These are phyloP conservation scores for Lepidium campestre DNA, from an alignment of 441 rosid genomes.

Conservation along the genomic window DNA sequence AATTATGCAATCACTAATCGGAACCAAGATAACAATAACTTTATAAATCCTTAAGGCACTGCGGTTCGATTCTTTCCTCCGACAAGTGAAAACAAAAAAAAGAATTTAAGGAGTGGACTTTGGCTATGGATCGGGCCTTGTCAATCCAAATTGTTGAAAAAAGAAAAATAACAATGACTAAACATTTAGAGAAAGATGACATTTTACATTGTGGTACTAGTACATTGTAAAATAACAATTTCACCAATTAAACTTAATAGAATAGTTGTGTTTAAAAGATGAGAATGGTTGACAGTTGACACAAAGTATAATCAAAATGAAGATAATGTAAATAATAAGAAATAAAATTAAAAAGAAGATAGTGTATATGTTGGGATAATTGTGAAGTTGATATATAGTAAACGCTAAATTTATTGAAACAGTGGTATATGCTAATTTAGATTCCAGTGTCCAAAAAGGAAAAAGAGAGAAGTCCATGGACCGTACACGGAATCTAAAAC, in stretches of 20 bases:
- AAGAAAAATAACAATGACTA: too few species aligned
- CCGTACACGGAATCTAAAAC: slow-evolving; percentile 8
- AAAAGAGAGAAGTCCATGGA: background rate
- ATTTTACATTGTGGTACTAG: background rate
- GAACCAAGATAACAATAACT: too few species aligned
- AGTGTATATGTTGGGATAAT: background rate
- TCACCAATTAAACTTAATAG: background rate
- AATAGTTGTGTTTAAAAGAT: background rate
- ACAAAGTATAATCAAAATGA: too few species aligned
- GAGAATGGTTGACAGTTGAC: background rate
- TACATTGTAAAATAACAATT: background rate
- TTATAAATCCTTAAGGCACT: too few species aligned
- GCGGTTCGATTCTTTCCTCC: too few species aligned
- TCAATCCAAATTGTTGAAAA: too few species aligned
- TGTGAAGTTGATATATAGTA: background rate
- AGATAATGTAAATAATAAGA: background rate
- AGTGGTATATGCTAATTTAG: slow-evolving; percentile 3
- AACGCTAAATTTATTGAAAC: background rate
- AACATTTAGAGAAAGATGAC: background rate
- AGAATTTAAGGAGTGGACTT: too few species aligned
- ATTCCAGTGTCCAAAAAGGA: background rate
- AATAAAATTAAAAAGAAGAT: background rate
- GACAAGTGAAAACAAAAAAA: too few species aligned
- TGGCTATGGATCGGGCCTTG: too few species aligned
- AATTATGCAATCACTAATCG: too few species aligned